These are phyloP conservation scores for Penicillium dipodomyicola DNA, from an alignment of 495 filamentous ascomycete genomes.

Conservation along the genomic window DNA sequence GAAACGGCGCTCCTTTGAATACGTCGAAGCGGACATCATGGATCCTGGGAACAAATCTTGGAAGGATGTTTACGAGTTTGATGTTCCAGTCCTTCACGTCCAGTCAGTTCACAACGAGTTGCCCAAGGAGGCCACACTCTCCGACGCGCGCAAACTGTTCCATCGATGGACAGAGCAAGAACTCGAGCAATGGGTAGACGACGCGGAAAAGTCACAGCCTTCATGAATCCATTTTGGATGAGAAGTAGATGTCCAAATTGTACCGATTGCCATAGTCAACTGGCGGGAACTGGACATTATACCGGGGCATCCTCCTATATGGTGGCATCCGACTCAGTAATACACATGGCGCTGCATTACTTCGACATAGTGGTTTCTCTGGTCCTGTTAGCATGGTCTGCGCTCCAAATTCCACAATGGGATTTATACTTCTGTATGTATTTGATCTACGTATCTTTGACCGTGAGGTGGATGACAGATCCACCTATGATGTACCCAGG, in stretches of 20 bases:
- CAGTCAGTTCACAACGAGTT: constrained; percentile 41
- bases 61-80: constrained; percentile 84
- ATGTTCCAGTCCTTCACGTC: constrained; percentile 82
- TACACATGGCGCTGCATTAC: not conserved
- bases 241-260: not conserved
- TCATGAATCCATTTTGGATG: not conserved
- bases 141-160: constrained; percentile 73
- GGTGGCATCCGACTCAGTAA: not conserved
- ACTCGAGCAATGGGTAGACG: constrained; percentile 67
- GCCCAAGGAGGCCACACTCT: constrained; percentile 29
- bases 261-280: not conserved
- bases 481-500: not conserved
- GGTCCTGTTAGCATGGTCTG: not conserved
- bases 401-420: not conserved
- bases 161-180: constrained; percentile 73
- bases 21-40: constrained; percentile 79
- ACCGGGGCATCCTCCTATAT: not conserved
- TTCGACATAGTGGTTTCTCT: not conserved
- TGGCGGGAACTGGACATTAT: not conserved
- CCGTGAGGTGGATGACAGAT: not conserved
- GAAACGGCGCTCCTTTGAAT: constrained; percentile 67
- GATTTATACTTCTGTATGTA: not conserved
- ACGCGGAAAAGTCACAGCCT: constrained; percentile 43
- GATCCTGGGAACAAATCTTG: constrained; percentile 59
- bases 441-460: not conserved